Base-by-base conservation (phyloP, 306 rosid genomes). In the Prunus dulcis region DNA sequence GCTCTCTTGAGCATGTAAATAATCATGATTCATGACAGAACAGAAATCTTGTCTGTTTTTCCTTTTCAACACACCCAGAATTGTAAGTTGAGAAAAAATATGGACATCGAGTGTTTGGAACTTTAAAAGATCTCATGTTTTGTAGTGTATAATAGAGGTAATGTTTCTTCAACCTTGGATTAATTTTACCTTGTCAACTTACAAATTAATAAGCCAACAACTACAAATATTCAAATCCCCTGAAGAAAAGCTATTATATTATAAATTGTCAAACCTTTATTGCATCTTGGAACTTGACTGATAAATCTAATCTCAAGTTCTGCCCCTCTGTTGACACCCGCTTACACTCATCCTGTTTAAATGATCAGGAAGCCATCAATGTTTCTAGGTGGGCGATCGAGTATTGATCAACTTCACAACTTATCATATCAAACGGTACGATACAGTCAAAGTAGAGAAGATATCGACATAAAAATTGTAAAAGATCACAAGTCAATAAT, bases 271-370 rank as follows among this genome's bases (percentile, higher is more conserved):
- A 52, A 62, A 92, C 98, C 98, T 90, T 90, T 80, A 95, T 95
- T 52, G 98, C 98, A 85, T 92, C 97, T 85, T 95, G 98, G 82
- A 95, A 95, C 86, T 71, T 95, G 69, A 88, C 82, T 76, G 97
- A 95, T 65, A 95, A 82, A 74, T 92, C 98, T 79, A 91, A 76
- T 85, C 98, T 92, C 87, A 95, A 85, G 81, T 80, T 83, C 82
- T 92, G 98, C 51, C 98, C 98, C 89, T 95, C 98, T 10, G 90
- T 82, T 62, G 98, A 95, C 78, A 84, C 96, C 78, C 96, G 96
- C 83, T 89, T 92, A 82, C 97, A 95, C 74, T 95, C 98, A 73
- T 85, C 97, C 98, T 95, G 91, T 83, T 58, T 73, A 32, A 82
- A 87, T 73, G 69, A 61, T 69, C 15, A 79, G 69, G 38, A 70